These are phyloP conservation scores for Eleusine coracana DNA, from an alignment of 176 grass and related monocot species.

Conservation along the genomic window DNA sequence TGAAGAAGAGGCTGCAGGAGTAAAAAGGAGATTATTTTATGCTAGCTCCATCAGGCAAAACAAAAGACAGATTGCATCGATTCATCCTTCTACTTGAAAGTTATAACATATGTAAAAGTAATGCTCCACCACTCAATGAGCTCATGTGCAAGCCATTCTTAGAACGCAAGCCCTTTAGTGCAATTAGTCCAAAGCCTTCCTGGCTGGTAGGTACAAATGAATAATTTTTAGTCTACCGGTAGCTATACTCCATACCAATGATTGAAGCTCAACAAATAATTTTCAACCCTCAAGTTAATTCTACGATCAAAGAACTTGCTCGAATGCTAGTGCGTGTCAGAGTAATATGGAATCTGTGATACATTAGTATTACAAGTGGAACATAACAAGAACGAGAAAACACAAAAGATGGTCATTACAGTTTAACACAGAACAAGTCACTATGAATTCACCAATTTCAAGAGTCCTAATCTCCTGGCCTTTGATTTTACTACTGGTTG, in stretches of 20 bases:
- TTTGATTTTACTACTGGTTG: background rate
- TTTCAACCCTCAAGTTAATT: slow-evolving; percentile 7
- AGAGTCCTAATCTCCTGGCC: background rate
- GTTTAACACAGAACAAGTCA: background rate
- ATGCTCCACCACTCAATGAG: slow-evolving; percentile 8
- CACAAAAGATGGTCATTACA: background rate
- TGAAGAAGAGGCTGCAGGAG: slow-evolving; percentile 83
- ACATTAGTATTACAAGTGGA: background rate
- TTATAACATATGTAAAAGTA: slow-evolving; percentile 29
- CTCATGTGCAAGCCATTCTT: slow-evolving; percentile 35
- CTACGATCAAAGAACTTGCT: background rate
- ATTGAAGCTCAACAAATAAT: slow-evolving; percentile 21
- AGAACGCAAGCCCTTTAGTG: slow-evolving; percentile 26
- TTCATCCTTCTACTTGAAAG: slow-evolving; percentile 20
- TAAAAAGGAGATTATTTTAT: background rate
- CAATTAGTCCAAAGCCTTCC: slow-evolving; percentile 21
- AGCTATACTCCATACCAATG: slow-evolving; percentile 26
- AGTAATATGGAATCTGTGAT: background rate
- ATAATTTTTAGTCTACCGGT: slow-evolving; percentile 39
- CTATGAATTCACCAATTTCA: background rate
- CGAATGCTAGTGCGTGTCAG: background rate
- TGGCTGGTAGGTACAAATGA: slow-evolving; percentile 40
- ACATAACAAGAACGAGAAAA: background rate
- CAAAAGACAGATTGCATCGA: background rate
- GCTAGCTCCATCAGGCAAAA: slow-evolving; percentile 3